Conservation (phyloP, 1,284 basidiomycete genomes). For the Veloboletus limbatus region DNA sequence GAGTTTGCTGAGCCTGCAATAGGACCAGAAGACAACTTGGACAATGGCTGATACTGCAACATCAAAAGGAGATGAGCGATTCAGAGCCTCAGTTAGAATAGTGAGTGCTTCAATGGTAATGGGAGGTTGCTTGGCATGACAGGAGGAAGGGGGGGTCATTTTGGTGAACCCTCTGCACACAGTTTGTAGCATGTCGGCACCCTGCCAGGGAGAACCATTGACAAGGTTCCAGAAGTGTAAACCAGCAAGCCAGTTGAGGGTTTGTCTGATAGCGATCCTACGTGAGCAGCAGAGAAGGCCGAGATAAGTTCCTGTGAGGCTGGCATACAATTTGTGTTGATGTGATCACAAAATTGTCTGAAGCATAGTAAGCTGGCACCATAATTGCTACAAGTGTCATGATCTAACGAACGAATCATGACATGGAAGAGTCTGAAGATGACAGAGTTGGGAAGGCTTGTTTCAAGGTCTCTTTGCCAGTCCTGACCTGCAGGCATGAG, state of each 20-base stretch:
- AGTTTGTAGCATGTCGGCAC: no score
- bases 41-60: conserved; percentile 27
- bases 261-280: no score
- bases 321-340: not conserved
- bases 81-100: conserved; percentile 22
- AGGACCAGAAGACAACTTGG: conserved; percentile 15
- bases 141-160: conserved; percentile 22
- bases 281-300: not conserved
- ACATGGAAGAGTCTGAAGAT: not conserved
- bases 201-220: no score
- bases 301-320: not conserved
- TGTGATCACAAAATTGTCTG: not conserved
- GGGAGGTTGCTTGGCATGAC: conserved; percentile 23
- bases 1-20: conserved; percentile 7
- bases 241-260: no score
- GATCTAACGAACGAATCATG: not conserved
- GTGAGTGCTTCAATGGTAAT: conserved; percentile 35
- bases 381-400: not conserved
- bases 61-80: conserved; percentile 22
- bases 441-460: not conserved
- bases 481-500: not conserved
- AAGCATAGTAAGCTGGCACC: not conserved
- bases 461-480: not conserved
- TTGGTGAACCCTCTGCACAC: conserved; percentile 18
- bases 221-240: no score